Evolutionary conservation across 805 yeast species (phyloP).

Genomic region (Monosporozyma servazzii): DNA sequence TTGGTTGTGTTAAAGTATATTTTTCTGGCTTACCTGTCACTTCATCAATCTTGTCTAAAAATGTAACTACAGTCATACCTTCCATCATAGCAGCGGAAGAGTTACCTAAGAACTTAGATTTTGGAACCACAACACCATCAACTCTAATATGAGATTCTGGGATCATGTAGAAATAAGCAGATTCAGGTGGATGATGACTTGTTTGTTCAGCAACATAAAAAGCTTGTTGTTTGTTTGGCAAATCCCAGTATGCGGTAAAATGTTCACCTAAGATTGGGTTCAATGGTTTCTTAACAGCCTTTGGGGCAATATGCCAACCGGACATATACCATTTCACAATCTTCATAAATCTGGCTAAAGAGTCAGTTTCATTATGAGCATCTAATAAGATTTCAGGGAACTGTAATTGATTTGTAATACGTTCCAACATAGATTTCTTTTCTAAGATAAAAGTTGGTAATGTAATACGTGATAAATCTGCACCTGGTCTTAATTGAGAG

Average conservation of each 20-base stretch:
- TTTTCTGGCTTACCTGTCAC: constrained; percentile 45
- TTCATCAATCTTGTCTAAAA: constrained; percentile 48
- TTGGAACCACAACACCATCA: constrained; percentile 84
- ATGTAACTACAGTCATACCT: constrained; percentile 65
- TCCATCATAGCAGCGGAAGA: constrained; percentile 98
- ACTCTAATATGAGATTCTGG: constrained; percentile 76
- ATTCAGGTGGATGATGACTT: constrained; percentile 97
- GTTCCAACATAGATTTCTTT: constrained; percentile 90
- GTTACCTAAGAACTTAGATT: constrained; percentile 83
- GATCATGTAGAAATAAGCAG: constrained; percentile 79
- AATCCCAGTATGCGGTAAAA: constrained; percentile 87
- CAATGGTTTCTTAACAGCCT: constrained; percentile 94
- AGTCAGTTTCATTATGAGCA: constrained; percentile 55
- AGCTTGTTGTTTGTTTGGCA: constrained; percentile 62
- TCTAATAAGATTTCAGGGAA: constrained; percentile 66
- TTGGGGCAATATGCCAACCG: constrained; percentile 97
- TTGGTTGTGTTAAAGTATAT: constrained; percentile 87
- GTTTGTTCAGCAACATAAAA: constrained; percentile 90
- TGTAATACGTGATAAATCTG: constrained; percentile 82
- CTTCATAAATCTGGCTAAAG: constrained; percentile 57
- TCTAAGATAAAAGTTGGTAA: constrained; percentile 92
- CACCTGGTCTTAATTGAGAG: constrained; percentile 85
- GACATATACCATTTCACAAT: constrained; percentile 86
- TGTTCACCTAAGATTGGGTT: constrained; percentile 92
- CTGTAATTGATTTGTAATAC: constrained; percentile 81